Evolutionary conservation across 495 filamentous ascomycete species (phyloP).

Genomic region (Neurospora hispaniola): DNA sequence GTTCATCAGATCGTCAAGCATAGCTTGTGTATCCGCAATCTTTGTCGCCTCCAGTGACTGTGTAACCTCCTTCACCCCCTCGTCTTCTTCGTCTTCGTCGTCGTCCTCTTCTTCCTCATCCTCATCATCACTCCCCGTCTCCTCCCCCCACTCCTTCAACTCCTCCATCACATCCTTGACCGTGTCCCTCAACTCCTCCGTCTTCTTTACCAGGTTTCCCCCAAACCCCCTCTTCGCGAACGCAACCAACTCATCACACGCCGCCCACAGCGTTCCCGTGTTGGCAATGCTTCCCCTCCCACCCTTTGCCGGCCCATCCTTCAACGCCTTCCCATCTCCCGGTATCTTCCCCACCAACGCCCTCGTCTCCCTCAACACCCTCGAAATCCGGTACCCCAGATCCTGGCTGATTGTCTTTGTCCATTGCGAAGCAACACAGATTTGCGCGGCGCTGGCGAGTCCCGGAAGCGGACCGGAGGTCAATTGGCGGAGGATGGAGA

Average conservation of each 20-base stretch:
- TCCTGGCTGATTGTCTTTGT: constrained; percentile 50
- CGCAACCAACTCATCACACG: constrained; percentile 59
- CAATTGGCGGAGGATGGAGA: constrained; percentile 53
- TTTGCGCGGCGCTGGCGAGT: constrained; percentile 55
- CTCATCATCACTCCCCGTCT: constrained; percentile 40
- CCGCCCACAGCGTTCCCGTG: constrained; percentile 55
- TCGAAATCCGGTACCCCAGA: constrained; percentile 32
- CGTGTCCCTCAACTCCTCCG: constrained; percentile 56
- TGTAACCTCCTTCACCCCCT: constrained; percentile 13
- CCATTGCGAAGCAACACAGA: constrained; percentile 47
- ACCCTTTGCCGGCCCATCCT: constrained; percentile 25
- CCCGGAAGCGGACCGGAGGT: constrained; percentile 57
- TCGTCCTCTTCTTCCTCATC: constrained; percentile 28
- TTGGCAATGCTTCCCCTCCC: constrained; percentile 37
- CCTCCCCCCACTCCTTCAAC: constrained; percentile 76
- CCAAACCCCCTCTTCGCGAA: constrained; percentile 54
- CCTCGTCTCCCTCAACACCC: constrained; percentile 37
- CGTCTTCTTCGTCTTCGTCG: constrained; percentile 15
- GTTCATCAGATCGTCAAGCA: constrained; percentile 47
- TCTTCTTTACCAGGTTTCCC: constrained; percentile 48
- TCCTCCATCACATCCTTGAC: constrained; percentile 74
- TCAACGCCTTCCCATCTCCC: constrained; percentile 36
- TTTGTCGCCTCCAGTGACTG: constrained; percentile 10
- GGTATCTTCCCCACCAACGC: constrained; percentile 36
- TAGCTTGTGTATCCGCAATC: constrained; percentile 27